phyloP scores from a whole-genome alignment of 371 early-diverging fungal species.

The Dinochytrium kinnereticum region DNA sequence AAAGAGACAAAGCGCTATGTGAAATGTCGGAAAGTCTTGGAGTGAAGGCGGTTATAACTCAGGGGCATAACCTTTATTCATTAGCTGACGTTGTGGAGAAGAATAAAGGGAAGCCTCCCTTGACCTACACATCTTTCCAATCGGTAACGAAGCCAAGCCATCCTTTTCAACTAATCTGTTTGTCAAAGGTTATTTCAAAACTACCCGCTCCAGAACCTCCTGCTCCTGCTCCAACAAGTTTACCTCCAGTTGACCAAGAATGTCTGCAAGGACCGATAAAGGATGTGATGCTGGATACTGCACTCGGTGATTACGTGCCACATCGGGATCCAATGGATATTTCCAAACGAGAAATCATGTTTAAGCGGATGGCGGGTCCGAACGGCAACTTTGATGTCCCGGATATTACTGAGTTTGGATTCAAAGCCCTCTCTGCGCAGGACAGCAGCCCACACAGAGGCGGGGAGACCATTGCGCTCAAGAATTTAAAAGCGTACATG shows the following conservation, averaged over 20 bases:
- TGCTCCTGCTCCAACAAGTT: background rate
- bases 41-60: background rate
- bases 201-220: conserved; percentile 19
- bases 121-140: conserved; percentile 28
- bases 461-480: conserved; percentile 38
- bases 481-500: conserved; percentile 18
- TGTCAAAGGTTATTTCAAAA: conserved; percentile 20
- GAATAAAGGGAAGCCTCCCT: conserved; percentile 35
- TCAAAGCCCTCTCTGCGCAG: background rate
- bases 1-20: conserved; percentile 26
- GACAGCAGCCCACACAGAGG: conserved; percentile 27
- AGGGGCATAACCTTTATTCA: conserved; percentile 36
- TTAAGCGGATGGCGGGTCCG: conserved; percentile 24
- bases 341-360: background rate
- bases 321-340: conserved; percentile 20
- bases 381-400: conserved; percentile 21
- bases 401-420: conserved; percentile 22
- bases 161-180: background rate
- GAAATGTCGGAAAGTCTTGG: conserved; percentile 4
- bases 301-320: background rate
- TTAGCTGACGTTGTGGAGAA: conserved; percentile 18
- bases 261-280: background rate
- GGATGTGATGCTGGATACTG: background rate
- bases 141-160: conserved; percentile 10
- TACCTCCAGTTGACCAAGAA: background rate